These are phyloP conservation scores for Fusarium mangiferae DNA, from an alignment of 2,329 filamentous ascomycete genomes.

Conservation along the genomic window DNA sequence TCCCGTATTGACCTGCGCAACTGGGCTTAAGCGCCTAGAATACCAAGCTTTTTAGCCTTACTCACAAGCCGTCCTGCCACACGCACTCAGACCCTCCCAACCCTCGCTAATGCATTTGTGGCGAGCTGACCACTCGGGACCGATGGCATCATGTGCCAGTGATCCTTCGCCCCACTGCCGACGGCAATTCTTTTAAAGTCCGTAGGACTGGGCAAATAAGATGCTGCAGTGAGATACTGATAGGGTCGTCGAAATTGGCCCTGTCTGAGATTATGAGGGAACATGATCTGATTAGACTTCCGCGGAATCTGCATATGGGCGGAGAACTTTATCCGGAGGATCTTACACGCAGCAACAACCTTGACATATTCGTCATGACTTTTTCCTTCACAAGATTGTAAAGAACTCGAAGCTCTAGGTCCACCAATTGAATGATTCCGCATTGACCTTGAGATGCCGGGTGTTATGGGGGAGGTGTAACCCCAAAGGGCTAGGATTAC, in stretches of 20 bases:
- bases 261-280: not conserved
- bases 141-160: not conserved
- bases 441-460: not conserved
- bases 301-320: not conserved
- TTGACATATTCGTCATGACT: not conserved
- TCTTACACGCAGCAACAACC: not conserved
- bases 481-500: not conserved
- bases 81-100: rapidly evolving
- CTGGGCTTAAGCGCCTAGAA: not conserved
- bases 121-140: not conserved
- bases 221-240: not conserved
- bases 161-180: not conserved
- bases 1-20: not conserved
- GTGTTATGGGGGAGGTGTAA: not conserved
- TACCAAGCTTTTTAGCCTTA: not conserved
- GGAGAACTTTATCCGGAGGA: not conserved
- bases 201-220: rapidly evolving
- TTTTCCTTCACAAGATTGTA: not conserved
- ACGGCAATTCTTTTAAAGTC: not conserved
- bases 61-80: no score
- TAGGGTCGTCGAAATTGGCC: not conserved
- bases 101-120: not conserved
- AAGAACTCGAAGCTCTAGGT: no score
- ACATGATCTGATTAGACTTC: not conserved
- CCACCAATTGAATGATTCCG: not conserved